Evolutionary conservation across 2,329 filamentous ascomycete species (phyloP).

Genomic region (Conoideocrella luteorostrata): DNA sequence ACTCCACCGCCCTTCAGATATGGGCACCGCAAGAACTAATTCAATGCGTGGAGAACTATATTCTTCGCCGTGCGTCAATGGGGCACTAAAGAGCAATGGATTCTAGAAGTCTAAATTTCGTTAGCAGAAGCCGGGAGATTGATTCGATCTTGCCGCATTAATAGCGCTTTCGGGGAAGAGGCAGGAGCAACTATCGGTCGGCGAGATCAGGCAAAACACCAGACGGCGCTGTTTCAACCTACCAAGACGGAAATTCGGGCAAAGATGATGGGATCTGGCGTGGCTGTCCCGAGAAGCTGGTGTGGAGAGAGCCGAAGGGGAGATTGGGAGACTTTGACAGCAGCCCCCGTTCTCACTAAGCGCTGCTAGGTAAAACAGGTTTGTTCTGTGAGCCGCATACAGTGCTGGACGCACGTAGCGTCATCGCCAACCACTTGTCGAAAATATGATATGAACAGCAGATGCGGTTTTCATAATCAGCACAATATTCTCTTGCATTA

Average conservation of each 20-base stretch:
- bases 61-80: background rate
- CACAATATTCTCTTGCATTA: background rate
- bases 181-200: conserved; percentile 1
- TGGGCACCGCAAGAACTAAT: background rate
- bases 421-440: background rate
- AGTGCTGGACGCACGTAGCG: conserved; percentile 8
- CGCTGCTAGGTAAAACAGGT: conserved; percentile 6
- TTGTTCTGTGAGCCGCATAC: conserved; percentile 9
- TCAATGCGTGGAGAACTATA: background rate
- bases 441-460: background rate
- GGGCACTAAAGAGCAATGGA: background rate
- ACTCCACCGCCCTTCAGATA: conserved; percentile 14
- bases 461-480: background rate
- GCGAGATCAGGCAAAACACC: background rate
- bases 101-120: background rate
- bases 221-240: conserved; percentile 2
- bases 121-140: conserved; percentile 5
- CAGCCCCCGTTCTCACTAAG: conserved; percentile 8
- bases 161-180: background rate
- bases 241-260: conserved; percentile 1
- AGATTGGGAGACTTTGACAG: conserved; percentile 7
- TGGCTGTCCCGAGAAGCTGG: conserved; percentile 6
- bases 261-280: conserved; percentile 7
- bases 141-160: background rate
- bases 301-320: conserved; percentile 10